phyloP scores from a whole-genome alignment of 345 rosid genomes.

The Aquilaria malaccensis region DNA sequence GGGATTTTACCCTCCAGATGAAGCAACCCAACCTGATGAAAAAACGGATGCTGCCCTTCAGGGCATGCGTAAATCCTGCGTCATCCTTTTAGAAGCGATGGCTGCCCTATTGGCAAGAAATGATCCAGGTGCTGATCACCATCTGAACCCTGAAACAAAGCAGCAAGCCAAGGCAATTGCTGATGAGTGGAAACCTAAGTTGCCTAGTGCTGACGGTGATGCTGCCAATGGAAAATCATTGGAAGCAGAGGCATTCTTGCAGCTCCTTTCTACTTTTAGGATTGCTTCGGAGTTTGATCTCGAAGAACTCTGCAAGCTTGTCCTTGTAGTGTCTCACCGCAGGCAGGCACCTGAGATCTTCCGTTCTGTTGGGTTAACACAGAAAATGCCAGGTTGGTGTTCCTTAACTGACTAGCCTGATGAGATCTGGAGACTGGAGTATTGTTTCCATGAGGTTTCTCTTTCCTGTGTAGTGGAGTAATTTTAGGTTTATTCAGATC shows the following conservation, averaged over 20 bases:
- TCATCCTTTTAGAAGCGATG: conserved; percentile 48
- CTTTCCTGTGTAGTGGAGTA: conserved; percentile 10
- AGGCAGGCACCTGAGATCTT: conserved; percentile 63
- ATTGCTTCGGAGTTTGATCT: conserved; percentile 60
- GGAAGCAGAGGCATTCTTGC: conserved; percentile 62
- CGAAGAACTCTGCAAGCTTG: conserved; percentile 65
- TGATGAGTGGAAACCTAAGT: conserved; percentile 55
- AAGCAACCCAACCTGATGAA: conserved; percentile 31
- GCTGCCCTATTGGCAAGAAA: conserved; percentile 39
- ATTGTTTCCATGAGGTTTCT: conserved; percentile 17
- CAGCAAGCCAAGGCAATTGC: conserved; percentile 71
- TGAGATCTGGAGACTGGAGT: conserved; percentile 25
- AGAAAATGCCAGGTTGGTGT: conserved; percentile 67
- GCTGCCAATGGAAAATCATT: conserved; percentile 50
- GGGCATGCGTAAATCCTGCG: conserved; percentile 50
- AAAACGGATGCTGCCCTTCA: conserved; percentile 47
- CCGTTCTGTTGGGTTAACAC: conserved; percentile 52
- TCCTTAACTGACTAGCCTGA: conserved; percentile 33
- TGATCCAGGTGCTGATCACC: conserved; percentile 48
- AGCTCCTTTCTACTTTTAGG: conserved; percentile 61
- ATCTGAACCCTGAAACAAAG: conserved; percentile 48
- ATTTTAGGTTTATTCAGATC: conserved; percentile 1
- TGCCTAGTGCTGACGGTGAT: conserved; percentile 38
- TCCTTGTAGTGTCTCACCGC: conserved; percentile 40
- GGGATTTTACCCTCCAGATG: conserved; percentile 45